phyloP scores from a whole-genome alignment of 225 moss, liverwort and hornwort species.

The Bryoerythrophyllum caledonicum region DNA sequence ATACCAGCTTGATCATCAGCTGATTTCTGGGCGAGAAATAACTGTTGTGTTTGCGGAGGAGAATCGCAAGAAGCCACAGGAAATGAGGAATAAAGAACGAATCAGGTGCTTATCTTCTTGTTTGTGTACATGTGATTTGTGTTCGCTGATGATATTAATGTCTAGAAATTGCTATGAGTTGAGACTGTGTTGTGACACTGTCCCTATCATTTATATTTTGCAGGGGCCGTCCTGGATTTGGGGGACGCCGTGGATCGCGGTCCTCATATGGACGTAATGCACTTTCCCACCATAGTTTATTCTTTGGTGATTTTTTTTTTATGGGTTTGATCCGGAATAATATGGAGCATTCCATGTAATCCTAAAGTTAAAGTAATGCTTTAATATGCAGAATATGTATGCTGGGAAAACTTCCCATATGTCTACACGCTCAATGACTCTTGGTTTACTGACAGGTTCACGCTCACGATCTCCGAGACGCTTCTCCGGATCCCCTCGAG shows the following conservation, averaged over 20 bases:
- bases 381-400: background rate
- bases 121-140: background rate
- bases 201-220: conserved; percentile 4
- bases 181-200: conserved; percentile 1
- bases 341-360: background rate
- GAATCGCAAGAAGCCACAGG: conserved; percentile 96
- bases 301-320: background rate
- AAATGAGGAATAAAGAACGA: conserved; percentile 94
- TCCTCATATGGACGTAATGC: conserved; percentile 71
- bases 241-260: conserved; percentile 50
- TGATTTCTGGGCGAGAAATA: conserved; percentile 88
- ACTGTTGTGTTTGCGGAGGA: conserved; percentile 98
- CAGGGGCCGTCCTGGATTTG: conserved; percentile 78
- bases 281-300: background rate
- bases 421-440: background rate
- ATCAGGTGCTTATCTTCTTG: conserved; percentile 41
- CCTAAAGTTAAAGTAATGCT: background rate
- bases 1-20: conserved; percentile 86
- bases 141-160: background rate
- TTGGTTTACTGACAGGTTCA: conserved; percentile 35
- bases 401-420: too few species aligned
- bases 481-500: conserved; percentile 56
- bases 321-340: background rate
- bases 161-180: background rate
- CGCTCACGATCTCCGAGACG: conserved; percentile 62